Base-by-base conservation (phyloP, 345 rosid genomes). In the Populus deltoides region DNA sequence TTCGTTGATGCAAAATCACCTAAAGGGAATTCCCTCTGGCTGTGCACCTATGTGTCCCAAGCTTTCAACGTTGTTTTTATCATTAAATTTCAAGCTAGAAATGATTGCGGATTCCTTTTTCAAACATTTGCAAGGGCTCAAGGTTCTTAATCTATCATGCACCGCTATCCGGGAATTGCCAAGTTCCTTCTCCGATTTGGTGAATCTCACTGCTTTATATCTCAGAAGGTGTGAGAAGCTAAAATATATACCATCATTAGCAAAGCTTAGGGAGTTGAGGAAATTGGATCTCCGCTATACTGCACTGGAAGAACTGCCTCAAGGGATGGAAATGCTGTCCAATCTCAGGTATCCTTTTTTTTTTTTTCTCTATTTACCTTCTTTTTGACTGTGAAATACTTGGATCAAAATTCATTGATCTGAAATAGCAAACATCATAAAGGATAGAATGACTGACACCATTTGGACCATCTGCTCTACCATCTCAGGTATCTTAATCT, bases 341-440 rank as follows among this genome's bases (percentile, higher is more conserved):
- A 83, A 83, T 51, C 82, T 85, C 4, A 76, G 9, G 65, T 75
- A 68, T 53, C 79, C 81, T 16, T 43, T 43, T 43, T 10, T 2
- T 2, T 41, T 39, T 8, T 43, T 11, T 2, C 2, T 3, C 0
- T 43, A 15, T 2, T 43, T 43, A 9, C 47, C 47, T 11, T 43
- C 47, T 11, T 43, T 43, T 43, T 2, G 25, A 55, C 62, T 20
- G 1, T 55, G 27, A 55, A 55, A 55, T 55, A 55, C 62, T 8
- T 55, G 27, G 62, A 55, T 8, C 10, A 55, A 55, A 22, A 55
- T 55, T 55, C 27, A 55, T 55, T 22, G 62, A 55, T 55, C 4
- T 55, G 25, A 7, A 55, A 55, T 55, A 55, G 62, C 25, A 20
- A 7, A 22, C 9, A 8, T 7, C 4, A 22, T 10, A 55, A 22